phyloP scores from a whole-genome alignment of 2,329 filamentous ascomycete genomes.

The Lasiodiplodia gonubiensis region DNA sequence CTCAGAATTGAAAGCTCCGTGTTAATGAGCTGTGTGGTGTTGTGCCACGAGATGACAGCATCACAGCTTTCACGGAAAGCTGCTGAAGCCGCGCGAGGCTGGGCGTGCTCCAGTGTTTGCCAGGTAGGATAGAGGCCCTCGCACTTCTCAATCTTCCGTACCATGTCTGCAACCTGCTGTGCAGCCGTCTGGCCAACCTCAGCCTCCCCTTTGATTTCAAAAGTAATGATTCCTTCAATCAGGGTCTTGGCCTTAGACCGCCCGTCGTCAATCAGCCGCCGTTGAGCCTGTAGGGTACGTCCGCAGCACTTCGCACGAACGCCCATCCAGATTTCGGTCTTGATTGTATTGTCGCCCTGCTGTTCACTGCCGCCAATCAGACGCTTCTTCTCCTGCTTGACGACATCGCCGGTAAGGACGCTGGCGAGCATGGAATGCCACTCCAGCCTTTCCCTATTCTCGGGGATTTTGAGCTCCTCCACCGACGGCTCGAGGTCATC shows the following conservation, averaged over 20 bases:
- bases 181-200: constrained; percentile 87
- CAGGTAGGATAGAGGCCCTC: constrained; percentile 85
- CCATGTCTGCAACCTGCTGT: constrained; percentile 87
- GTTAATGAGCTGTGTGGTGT: constrained; percentile 95
- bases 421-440: constrained; percentile 99
- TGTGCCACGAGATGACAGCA: constrained; percentile 93
- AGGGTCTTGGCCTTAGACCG: constrained; percentile 73
- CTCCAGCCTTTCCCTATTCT: constrained; percentile 87
- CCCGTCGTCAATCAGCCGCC: constrained; percentile 85
- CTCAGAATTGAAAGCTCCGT: constrained; percentile 89
- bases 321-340: constrained; percentile 83
- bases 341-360: constrained; percentile 71
- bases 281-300: constrained; percentile 81
- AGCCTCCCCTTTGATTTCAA: constrained; percentile 91
- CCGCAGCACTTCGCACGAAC: constrained; percentile 84
- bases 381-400: constrained; percentile 96
- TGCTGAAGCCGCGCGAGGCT: constrained; percentile 76
- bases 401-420: constrained; percentile 93
- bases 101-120: constrained; percentile 72
- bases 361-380: constrained; percentile 82
- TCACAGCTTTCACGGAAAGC: constrained; percentile 84
- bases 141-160: constrained; percentile 87
- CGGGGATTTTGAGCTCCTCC: constrained; percentile 87
- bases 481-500: constrained; percentile 86
- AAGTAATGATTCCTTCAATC: constrained; percentile 88